Base-by-base conservation (phyloP, 805 yeast genomes). In the Candida germanica region DNA sequence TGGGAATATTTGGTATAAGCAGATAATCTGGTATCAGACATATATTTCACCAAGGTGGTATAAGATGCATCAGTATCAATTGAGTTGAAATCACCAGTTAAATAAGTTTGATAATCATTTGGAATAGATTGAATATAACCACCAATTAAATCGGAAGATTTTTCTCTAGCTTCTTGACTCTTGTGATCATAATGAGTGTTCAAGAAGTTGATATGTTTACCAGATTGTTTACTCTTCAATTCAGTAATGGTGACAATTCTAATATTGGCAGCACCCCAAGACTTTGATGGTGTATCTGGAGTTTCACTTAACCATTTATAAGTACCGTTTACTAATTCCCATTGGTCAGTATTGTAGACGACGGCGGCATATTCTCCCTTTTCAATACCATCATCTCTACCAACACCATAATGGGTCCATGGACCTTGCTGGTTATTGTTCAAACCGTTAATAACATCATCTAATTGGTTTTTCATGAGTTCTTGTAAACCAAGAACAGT, bases 11-110 rank as follows among this genome's bases (percentile, higher is more conserved):
- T 39, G 10, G 27, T 19, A 6, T 64, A 56, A 3, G 66, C 62
- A n/a, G 56, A 45, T 11, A 60, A 8, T 71, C 73, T 12, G 51
- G 56, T 30, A 31, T 52, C 56, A 31, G 39, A 33, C 23, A 49
- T 28, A 12, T 20, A 29, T 7, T 49, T 36, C 4, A 59, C 41
- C 25, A 74, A 44, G 1, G 73, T 68, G 35, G 64, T 61, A 25
- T 53, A 54, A 9, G 56, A 47, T 12, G 36, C 24, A 25, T 48
- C 54, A 10, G 49, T 36, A 3, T 38, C 33, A 19, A 36, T 29
- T 4, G 79, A 68, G 49, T 80, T 80, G 58, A 80, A 73, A 50
- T 77, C 83, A 5, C 83, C 83, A 9, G 69, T 56, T 14, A 78
- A 57, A 34, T 73, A 56, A 2, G 69, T 63, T 2, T 69, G 66